phyloP scores from a whole-genome alignment of 2,329 filamentous ascomycete species.

The Colletotrichum caudatum region DNA sequence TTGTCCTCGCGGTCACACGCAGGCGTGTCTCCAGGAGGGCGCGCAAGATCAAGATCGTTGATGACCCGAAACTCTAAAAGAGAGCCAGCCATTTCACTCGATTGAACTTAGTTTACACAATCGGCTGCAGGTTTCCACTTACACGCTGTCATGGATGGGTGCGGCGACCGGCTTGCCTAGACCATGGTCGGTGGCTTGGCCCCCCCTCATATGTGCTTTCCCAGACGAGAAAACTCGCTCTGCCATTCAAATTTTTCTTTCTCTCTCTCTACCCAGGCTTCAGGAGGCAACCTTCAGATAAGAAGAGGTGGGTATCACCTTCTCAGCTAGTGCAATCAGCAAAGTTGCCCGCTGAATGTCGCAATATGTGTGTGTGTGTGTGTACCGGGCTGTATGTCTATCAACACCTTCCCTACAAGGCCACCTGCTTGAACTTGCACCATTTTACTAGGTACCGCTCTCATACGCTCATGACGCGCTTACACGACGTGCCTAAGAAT shows the following conservation, averaged over 20 bases:
- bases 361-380: neutral
- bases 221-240: neutral
- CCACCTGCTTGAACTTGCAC: constrained; percentile 15
- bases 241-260: neutral
- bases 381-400: neutral
- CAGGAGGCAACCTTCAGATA: constrained; percentile 14
- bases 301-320: constrained; percentile 12
- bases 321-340: neutral
- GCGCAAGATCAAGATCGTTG: neutral
- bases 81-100: neutral
- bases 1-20: neutral
- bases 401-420: constrained; percentile 21
- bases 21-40: constrained; percentile 13
- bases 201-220: constrained; percentile 9
- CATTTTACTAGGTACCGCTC: too few relatives aligned
- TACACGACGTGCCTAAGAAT: constrained; percentile 4
- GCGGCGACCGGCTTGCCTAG: constrained; percentile 15
- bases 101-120: constrained; percentile 27
- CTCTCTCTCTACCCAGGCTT: neutral
- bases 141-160: constrained; percentile 27
- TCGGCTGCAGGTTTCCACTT: constrained; percentile 26
- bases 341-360: constrained; percentile 9
- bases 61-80: constrained; percentile 10
- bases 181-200: constrained; percentile 28
- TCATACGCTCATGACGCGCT: constrained; percentile 20